A percentile compares a stretch with the other conserved stretches of the same genome.
Conservation (phyloP, 169 alveolate species). For the Plasmodium adleri region DNA sequence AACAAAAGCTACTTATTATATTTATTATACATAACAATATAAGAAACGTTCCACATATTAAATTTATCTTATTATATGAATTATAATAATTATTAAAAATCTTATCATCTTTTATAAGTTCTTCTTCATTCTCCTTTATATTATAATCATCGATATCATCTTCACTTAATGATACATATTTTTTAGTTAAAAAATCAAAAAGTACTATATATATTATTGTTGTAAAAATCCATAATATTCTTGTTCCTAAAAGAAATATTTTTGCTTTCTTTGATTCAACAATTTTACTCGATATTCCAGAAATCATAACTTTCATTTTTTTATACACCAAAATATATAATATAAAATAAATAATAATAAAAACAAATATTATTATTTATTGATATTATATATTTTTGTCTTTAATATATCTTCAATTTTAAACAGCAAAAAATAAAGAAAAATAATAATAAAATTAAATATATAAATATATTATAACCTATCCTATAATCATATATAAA, state of each 20-base stretch:
- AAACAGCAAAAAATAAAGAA: no score
- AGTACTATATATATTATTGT: slow-evolving; percentile 30
- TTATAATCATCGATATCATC: slow-evolving; percentile 8
- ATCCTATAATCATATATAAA: no score
- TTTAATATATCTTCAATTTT: no score
- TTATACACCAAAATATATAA: no score
- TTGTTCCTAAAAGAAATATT: slow-evolving; percentile 8
- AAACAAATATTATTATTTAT: no score
- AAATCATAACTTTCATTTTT: neutral
- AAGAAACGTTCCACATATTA: slow-evolving; percentile 37
- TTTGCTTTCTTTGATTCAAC: slow-evolving; percentile 1
- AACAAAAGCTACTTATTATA: slow-evolving; percentile 7
- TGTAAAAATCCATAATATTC: slow-evolving; percentile 21
- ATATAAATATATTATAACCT: no score
- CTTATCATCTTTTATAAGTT: slow-evolving; percentile 33
- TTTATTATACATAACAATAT: slow-evolving; percentile 20
- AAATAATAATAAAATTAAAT: no score
- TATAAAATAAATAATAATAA: no score
- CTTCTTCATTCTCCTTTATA: neutral
- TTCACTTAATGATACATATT: slow-evolving; percentile 16
- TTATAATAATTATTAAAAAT: slow-evolving; percentile 49
- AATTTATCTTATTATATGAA: slow-evolving; percentile 40
- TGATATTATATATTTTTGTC: no score
- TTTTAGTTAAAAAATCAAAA: slow-evolving; percentile 7
- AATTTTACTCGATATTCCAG: no score